Evolutionary conservation across 116 monocot species (phyloP), one percentile per base, ranked within the genome.

Genomic region (Posidonia oceanica): DNA sequence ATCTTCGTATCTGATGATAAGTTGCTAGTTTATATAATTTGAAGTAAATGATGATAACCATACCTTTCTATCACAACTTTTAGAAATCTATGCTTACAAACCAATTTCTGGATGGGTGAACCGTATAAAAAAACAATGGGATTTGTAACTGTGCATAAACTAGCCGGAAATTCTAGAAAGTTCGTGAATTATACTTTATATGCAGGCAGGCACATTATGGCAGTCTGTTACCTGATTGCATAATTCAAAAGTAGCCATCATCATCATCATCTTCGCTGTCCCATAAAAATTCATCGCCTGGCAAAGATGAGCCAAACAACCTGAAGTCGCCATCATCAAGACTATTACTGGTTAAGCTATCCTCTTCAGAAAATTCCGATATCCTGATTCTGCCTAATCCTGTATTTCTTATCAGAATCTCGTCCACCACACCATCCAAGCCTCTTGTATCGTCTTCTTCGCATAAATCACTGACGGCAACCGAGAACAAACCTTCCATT

Each of bases 281-380:
- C 83, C 81, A 72, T 14, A 66, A 77, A 39, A 76, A 58, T 15
- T 77, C 66, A 4, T 63, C 75, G 4, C 70, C 81, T 5, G 76
- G 64, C 44, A 60, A 4, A 5, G 72, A 40, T 14, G 75, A 69
- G 38, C 69, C 80, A 71, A 73, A 77, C 15, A 76, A 22, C 29
- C 65, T 14, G 22, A 81, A 77, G 54, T 52, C 63, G 16, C 59
- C 83, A 8, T 78, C 66, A 59, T 69, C 68, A 4, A 54, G 58
- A 44, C 67, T 40, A 67, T 61, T 58, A 39, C 20, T 41, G 57
- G 52, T 20, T 16, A 18, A 51, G 7, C 52, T 39, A 22, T 41
- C 66, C 54, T 92, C 93, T 64, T 86, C 86, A 37, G 86, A 84
- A 66, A 93, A 89, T 8, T 57, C 75, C 0, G 82, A 87, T n/a